phyloP scores from a whole-genome alignment of 345 rosid genomes.

The Nephelium lappaceum region DNA sequence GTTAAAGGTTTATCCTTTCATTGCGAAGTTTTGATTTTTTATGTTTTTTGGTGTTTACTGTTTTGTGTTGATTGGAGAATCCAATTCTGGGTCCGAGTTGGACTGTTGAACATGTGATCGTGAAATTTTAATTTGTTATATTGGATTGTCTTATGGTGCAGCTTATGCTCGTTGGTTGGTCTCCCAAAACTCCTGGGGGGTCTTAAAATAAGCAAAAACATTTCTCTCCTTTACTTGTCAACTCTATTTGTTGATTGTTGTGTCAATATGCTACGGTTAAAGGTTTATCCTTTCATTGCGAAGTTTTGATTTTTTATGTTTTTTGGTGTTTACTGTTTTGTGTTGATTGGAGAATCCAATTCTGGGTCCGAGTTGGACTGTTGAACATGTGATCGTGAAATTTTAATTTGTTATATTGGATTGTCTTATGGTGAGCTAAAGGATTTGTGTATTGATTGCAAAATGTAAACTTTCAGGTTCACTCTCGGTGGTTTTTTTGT shows the following conservation, averaged over 20 bases:
- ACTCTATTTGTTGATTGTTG: background rate
- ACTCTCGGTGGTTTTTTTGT: background rate
- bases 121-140: background rate
- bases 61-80: background rate
- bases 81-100: background rate
- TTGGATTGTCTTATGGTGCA: no score
- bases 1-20: background rate
- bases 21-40: background rate
- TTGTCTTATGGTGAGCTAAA: background rate
- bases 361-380: background rate
- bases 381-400: background rate
- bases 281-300: background rate
- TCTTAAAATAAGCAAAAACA: conserved; percentile 52
- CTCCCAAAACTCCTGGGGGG: conserved; percentile 82
- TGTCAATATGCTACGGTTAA: background rate
- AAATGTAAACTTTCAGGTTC: background rate
- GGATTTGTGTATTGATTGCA: background rate
- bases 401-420: background rate
- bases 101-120: background rate
- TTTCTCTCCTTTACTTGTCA: conserved; percentile 3
- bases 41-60: background rate
- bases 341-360: background rate
- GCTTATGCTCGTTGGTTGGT: conserved; percentile 89
- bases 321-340: background rate
- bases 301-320: background rate